Evolutionary conservation across 495 filamentous ascomycete genomes (phyloP), one percentile per base, ranked within the genome.

Genomic region (Mycothermus thermophilus): DNA sequence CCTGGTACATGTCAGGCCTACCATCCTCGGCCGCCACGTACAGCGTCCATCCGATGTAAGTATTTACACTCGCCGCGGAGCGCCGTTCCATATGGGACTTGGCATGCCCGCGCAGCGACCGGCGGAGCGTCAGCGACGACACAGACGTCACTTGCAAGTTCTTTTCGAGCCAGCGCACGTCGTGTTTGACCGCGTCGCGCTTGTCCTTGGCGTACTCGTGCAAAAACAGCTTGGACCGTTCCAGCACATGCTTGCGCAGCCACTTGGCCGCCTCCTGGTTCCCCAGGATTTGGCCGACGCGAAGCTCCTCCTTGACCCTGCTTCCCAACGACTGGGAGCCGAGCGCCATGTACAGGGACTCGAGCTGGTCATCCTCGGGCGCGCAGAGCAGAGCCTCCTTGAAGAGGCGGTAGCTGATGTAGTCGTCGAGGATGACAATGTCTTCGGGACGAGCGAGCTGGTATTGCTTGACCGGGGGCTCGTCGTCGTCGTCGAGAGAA

Each of bases 151-250:
- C 79, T 7, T 60, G 66, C 9, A 99, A 59, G 43, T 88, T 83
- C 42, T 82, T 80, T 50, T 93, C 85, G 7, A 96, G 63, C 90
- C 90, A 99, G 44, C 73, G 77, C 9, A 71, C 68, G 52, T 93
- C 85, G 47, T 84, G 82, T 36, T 78, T 80, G 40, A 96, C 73
- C 7, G 69, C 58, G 35, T 86, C 77, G 26, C 78, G 73, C 25
- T 51, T 60, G 40, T 68, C 66, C 38, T 60, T 66, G 15, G 54
- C 34, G 34, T 64, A 67, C 32, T 88, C 81, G 48, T 94, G 75
- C 30, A 96, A 55, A 55, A 94, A 96, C 10, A 99, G 63, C 34
- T 87, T 78, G 30, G 76, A 75, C 20, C 90, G 78, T 52, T 99
- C 90, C 4, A 83, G 59, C 11, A 96, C 77, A 32, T 85, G 67